These are phyloP conservation scores for Quercus ilex DNA, from an alignment of 306 rosid genomes.

Conservation along the genomic window DNA sequence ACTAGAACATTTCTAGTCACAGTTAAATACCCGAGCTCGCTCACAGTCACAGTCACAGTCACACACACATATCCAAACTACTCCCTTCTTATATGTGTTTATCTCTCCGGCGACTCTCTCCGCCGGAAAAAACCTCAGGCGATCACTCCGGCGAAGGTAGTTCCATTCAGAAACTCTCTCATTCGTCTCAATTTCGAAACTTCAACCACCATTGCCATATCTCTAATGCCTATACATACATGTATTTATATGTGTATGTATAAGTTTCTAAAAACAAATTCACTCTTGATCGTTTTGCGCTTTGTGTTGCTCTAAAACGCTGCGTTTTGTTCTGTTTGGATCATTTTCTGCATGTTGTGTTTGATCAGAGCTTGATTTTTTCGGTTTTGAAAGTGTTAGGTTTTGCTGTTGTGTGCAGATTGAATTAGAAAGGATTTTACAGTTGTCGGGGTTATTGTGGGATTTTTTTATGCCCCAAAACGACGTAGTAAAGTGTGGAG, in stretches of 20 bases:
- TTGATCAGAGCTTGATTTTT: slow-evolving; percentile 22
- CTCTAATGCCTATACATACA: neutral
- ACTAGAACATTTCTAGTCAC: slow-evolving; percentile 4
- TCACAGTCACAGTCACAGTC: neutral
- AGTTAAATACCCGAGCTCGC: slow-evolving; percentile 19
- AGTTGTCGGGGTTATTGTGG: slow-evolving; percentile 20
- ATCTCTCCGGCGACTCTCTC: slow-evolving; percentile 29
- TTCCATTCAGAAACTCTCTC: neutral
- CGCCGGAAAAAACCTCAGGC: slow-evolving; percentile 36
- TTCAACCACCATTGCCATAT: slow-evolving; percentile 10
- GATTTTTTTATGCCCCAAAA: neutral
- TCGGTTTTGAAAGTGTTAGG: slow-evolving; percentile 12
- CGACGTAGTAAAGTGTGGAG: slow-evolving; percentile 16
- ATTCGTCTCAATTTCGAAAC: slow-evolving; percentile 9
- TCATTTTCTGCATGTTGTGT: neutral
- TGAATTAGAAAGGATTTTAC: slow-evolving; percentile 9
- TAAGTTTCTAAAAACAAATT: neutral
- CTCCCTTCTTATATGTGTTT: slow-evolving; percentile 2
- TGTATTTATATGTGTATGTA: neutral
- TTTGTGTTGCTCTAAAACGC: neutral
- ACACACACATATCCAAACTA: neutral
- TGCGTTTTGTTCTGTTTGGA: slow-evolving; percentile 7
- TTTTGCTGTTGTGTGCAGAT: slow-evolving; percentile 6
- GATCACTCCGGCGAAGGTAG: slow-evolving; percentile 23
- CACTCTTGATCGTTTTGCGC: slow-evolving; percentile 19